phyloP scores from a whole-genome alignment of 169 alveolate species.

The Cryptosporidium viatorum region DNA sequence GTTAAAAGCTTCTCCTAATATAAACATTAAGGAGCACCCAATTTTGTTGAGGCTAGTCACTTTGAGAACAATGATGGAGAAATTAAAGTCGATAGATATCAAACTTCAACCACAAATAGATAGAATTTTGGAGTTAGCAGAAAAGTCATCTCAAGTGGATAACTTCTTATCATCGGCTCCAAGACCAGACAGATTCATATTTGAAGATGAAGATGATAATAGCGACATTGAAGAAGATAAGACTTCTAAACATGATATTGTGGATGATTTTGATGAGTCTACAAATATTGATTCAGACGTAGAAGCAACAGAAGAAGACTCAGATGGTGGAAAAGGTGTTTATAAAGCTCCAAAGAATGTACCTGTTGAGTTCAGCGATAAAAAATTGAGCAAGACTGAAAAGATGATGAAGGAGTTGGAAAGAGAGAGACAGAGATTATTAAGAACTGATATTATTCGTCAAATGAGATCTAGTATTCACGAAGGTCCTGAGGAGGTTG shows the following conservation, averaged over 20 bases:
- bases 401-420: slow-evolving; percentile 76
- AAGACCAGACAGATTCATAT: slow-evolving; percentile 56
- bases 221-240: slow-evolving; percentile 25
- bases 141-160: slow-evolving; percentile 52
- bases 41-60: slow-evolving; percentile 74
- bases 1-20: slow-evolving; percentile 67
- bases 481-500: slow-evolving; percentile 61
- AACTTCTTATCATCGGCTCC: slow-evolving; percentile 41
- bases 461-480: slow-evolving; percentile 66
- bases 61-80: slow-evolving; percentile 75
- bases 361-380: slow-evolving; percentile 78
- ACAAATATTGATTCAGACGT: slow-evolving; percentile 77
- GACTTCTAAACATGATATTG: slow-evolving; percentile 16
- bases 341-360: slow-evolving; percentile 77
- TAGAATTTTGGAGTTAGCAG: slow-evolving; percentile 35
- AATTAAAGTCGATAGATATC: slow-evolving; percentile 72
- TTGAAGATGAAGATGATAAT: slow-evolving; percentile 66
- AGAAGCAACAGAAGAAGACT: slow-evolving; percentile 74
- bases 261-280: slow-evolving; percentile 55
- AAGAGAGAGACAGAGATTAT: slow-evolving; percentile 47
- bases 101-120: slow-evolving; percentile 63
- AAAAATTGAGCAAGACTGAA: slow-evolving; percentile 77
- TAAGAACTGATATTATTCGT: slow-evolving; percentile 68
- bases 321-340: slow-evolving; percentile 55
- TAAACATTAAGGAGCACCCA: slow-evolving; percentile 76